Evolutionary conservation across 148 eudicot species (phyloP).

Genomic region (Heliosperma pusillum): DNA sequence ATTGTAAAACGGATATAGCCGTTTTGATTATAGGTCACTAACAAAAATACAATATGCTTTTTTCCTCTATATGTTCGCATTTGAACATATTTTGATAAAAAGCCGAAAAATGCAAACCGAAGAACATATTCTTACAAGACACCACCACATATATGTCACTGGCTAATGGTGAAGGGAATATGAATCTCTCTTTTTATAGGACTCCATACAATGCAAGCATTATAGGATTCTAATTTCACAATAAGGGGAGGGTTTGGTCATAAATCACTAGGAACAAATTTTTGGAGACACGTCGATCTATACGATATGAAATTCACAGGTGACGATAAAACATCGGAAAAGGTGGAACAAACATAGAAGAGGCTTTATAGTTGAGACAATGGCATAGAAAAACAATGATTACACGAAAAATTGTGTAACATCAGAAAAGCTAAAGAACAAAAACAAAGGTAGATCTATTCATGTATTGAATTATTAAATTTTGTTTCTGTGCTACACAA

Average conservation of each 20-base stretch:
- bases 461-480: slow-evolving; percentile 12
- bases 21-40: not conserved
- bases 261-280: not conserved
- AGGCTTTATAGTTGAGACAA: too few species aligned
- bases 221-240: not conserved
- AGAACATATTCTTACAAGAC: slow-evolving; percentile 1
- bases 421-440: not conserved
- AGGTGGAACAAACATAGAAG: too few species aligned
- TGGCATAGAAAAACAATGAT: not conserved
- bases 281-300: too few species aligned
- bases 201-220: not conserved
- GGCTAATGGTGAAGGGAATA: not conserved
- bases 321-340: too few species aligned
- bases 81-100: not conserved
- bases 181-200: not conserved
- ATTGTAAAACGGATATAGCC: too few species aligned
- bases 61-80: not conserved
- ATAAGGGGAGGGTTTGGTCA: not conserved
- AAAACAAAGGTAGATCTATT: not conserved
- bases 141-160: slow-evolving; percentile 4
- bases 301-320: too few species aligned
- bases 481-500: slow-evolving; percentile 13
- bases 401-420: not conserved
- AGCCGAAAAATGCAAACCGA: not conserved
- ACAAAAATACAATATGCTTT: not conserved